Evolutionary conservation across 2,329 filamentous ascomycete genomes (phyloP).

Genomic region (Claviceps sp.): DNA sequence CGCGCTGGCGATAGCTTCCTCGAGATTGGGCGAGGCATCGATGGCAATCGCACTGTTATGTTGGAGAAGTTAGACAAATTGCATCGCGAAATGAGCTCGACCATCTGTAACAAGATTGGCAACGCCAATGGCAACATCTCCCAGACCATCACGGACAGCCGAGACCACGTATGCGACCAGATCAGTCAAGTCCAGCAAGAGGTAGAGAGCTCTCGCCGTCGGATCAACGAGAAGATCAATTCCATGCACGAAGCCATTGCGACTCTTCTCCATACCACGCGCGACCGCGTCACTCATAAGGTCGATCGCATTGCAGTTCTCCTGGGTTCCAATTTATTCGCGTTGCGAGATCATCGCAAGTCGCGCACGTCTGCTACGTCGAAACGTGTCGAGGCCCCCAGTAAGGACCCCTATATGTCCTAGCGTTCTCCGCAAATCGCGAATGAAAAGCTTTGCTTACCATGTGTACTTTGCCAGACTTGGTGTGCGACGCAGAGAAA

Average conservation of each 20-base stretch:
- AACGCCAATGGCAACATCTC: neutral
- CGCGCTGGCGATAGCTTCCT: neutral
- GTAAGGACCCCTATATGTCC: neutral
- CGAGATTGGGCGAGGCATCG: neutral
- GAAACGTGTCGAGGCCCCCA: neutral
- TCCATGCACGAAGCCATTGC: slow-evolving; percentile 1
- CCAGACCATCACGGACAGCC: neutral
- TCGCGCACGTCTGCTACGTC: neutral
- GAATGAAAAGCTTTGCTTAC: neutral
- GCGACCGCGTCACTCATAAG: neutral
- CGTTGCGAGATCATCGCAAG: neutral
- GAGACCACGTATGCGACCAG: neutral
- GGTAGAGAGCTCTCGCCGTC: slow-evolving; percentile 2
- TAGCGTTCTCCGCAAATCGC: neutral
- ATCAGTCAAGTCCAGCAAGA: slow-evolving; percentile 1
- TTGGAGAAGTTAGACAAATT: neutral
- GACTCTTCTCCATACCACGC: neutral
- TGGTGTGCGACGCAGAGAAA: neutral
- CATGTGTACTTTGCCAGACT: neutral
- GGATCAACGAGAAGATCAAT: slow-evolving; percentile 2
- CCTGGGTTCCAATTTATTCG: neutral
- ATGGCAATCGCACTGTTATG: neutral
- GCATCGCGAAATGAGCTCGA: neutral
- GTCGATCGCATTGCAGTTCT: neutral
- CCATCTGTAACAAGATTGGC: slow-evolving; percentile 1